Evolutionary conservation across 345 rosid genomes (phyloP).

Genomic region (Moricandia arvensis): DNA sequence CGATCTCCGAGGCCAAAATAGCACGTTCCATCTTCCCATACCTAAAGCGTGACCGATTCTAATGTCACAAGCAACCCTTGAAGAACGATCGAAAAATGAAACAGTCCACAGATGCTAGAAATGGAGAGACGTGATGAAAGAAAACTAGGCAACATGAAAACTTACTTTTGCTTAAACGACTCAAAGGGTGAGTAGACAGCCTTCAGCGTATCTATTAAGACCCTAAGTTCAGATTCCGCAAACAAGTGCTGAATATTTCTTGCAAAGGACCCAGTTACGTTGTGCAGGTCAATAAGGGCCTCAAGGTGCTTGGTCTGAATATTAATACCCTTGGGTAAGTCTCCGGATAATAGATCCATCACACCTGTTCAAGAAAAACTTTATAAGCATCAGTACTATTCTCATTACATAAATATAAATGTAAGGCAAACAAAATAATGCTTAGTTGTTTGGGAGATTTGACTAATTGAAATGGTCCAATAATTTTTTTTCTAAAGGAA

Average conservation of each 20-base stretch:
- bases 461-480: too few relatives aligned
- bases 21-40: constrained; percentile 95
- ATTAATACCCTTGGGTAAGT: constrained; percentile 86
- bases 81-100: constrained; percentile 9
- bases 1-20: constrained; percentile 80
- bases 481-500: too few relatives aligned
- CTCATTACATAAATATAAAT: constrained; percentile 4
- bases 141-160: not conserved
- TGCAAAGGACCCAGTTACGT: constrained; percentile 78
- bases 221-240: constrained; percentile 76
- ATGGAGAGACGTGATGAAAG: constrained; percentile 1
- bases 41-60: constrained; percentile 43
- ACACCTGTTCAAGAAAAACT: constrained; percentile 53
- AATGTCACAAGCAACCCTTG: constrained; percentile 20
- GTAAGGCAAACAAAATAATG: not conserved
- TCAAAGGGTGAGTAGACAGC: constrained; percentile 89
- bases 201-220: constrained; percentile 79
- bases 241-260: constrained; percentile 89
- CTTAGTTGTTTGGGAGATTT: not conserved
- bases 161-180: constrained; percentile 86
- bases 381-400: constrained; percentile 25
- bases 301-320: constrained; percentile 92
- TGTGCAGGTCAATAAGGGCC: constrained; percentile 87
- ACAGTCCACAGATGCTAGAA: constrained; percentile 1
- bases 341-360: constrained; percentile 85